These are phyloP conservation scores for Diaporthe sp. DNA, from an alignment of 2,329 filamentous ascomycete genomes.

Conservation along the genomic window DNA sequence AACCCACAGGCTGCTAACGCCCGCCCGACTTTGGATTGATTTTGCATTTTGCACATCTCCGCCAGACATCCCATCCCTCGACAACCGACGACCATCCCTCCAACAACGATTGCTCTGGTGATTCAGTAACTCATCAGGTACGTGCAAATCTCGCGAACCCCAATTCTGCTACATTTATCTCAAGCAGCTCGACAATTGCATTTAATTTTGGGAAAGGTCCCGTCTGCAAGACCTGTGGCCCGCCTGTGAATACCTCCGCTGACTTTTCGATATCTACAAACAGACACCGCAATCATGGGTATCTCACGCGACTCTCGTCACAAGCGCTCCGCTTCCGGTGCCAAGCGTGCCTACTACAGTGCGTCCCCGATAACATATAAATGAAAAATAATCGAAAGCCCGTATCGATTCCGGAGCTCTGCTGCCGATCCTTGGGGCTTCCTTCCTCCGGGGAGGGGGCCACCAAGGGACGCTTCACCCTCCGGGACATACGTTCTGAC, in stretches of 20 bases:
- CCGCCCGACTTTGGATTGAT: slow-evolving; percentile 22
- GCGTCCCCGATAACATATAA: slow-evolving; percentile 65
- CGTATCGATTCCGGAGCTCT: slow-evolving; percentile 63
- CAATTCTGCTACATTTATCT: no score
- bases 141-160: slow-evolving; percentile 7
- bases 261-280: slow-evolving; percentile 46
- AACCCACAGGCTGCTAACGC: slow-evolving; percentile 34
- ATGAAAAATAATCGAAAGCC: slow-evolving; percentile 72
- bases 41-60: slow-evolving; percentile 31
- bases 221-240: neutral
- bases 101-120: slow-evolving; percentile 41
- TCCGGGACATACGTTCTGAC: slow-evolving; percentile 78
- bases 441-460: neutral
- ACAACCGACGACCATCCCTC: slow-evolving; percentile 39
- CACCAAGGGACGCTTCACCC: slow-evolving; percentile 8
- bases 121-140: slow-evolving; percentile 41
- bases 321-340: slow-evolving; percentile 99
- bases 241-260: slow-evolving; percentile 36
- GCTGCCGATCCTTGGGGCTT: neutral
- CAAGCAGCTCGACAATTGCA: neutral
- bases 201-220: neutral
- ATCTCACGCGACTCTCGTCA: slow-evolving; percentile 99
- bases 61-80: slow-evolving; percentile 32
- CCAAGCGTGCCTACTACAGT: slow-evolving; percentile 95
- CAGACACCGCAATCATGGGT: slow-evolving; percentile 92